Evolutionary conservation across 2,329 filamentous ascomycete genomes (phyloP).

Genomic region (Incumbomyces delicatus): DNA sequence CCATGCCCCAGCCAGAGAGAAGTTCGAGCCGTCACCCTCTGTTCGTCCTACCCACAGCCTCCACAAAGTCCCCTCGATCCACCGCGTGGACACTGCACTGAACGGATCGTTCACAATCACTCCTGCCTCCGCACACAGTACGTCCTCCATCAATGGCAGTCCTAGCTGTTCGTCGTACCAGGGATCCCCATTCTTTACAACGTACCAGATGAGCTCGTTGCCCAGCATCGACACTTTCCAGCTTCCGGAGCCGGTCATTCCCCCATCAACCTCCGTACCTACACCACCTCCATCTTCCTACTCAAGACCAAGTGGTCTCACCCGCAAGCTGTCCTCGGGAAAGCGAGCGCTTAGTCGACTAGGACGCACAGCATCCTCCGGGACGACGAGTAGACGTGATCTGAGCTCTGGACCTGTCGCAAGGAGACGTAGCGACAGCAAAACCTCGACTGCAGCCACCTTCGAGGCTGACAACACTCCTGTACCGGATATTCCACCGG

Average conservation of each 20-base stretch:
- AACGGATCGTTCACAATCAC: constrained; percentile 5
- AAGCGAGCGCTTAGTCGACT: constrained; percentile 43
- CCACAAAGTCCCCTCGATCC: constrained; percentile 14
- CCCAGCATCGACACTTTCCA: constrained; percentile 48
- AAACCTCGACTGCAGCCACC: constrained; percentile 52
- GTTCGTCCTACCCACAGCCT: background rate
- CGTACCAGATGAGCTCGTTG: constrained; percentile 25
- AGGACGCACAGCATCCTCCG: constrained; percentile 67
- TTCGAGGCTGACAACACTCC: constrained; percentile 28
- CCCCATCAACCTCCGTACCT: constrained; percentile 30
- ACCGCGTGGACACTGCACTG: constrained; percentile 13
- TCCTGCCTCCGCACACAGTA: background rate
- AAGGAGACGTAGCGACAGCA: constrained; percentile 81
- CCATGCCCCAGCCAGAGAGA: background rate
- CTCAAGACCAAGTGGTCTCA: constrained; percentile 55
- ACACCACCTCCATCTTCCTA: constrained; percentile 12
- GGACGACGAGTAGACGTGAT: constrained; percentile 66
- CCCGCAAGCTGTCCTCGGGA: constrained; percentile 74
- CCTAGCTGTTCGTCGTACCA: constrained; percentile 18
- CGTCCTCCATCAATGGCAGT: constrained; percentile 15
- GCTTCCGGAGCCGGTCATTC: constrained; percentile 61
- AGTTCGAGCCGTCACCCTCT: background rate
- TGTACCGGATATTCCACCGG: constrained; percentile 1
- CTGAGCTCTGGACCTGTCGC: constrained; percentile 84
- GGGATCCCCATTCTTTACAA: constrained; percentile 17